Evolutionary conservation across 148 eudicot species (phyloP).

Genomic region (Chenopodium berlandieri): DNA sequence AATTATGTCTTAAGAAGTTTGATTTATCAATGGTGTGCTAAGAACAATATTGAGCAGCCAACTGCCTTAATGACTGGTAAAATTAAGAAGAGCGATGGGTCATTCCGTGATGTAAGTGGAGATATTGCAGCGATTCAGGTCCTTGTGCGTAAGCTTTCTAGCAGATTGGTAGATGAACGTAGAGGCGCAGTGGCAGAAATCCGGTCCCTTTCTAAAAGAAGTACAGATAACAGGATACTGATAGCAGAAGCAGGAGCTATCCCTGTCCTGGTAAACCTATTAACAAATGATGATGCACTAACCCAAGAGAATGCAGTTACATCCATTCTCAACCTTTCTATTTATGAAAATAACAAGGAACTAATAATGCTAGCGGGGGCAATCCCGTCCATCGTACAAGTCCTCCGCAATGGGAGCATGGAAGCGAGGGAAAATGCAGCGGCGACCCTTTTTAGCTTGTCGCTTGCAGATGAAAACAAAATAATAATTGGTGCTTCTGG

Average conservation of each 20-base stretch:
- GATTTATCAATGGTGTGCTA: slow-evolving; percentile 75
- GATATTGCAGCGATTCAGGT: slow-evolving; percentile 69
- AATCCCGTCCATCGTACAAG: slow-evolving; percentile 81
- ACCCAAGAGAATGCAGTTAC: slow-evolving; percentile 95
- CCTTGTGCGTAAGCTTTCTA: slow-evolving; percentile 66
- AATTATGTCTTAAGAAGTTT: slow-evolving; percentile 77
- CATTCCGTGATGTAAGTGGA: slow-evolving; percentile 78
- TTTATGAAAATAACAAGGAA: slow-evolving; percentile 77
- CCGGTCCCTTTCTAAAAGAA: slow-evolving; percentile 79
- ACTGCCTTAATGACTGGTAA: slow-evolving; percentile 53
- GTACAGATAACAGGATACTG: slow-evolving; percentile 80
- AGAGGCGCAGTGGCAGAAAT: slow-evolving; percentile 68
- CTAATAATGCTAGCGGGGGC: slow-evolving; percentile 87
- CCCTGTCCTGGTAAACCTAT: slow-evolving; percentile 64
- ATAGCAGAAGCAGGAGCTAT: slow-evolving; percentile 92
- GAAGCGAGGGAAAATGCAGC: slow-evolving; percentile 91
- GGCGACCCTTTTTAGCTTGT: slow-evolving; percentile 89
- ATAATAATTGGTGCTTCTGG: slow-evolving; percentile 87
- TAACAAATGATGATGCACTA: slow-evolving; percentile 59
- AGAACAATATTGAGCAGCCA: slow-evolving; percentile 71
- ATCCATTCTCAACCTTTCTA: slow-evolving; percentile 81
- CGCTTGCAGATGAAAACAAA: slow-evolving; percentile 85
- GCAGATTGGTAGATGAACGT: slow-evolving; percentile 50
- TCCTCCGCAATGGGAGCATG: slow-evolving; percentile 74
- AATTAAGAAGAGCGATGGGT: slow-evolving; percentile 77